Evolutionary conservation across 1,284 basidiomycete species (phyloP).

Genomic region (Inonotus hispidus): DNA sequence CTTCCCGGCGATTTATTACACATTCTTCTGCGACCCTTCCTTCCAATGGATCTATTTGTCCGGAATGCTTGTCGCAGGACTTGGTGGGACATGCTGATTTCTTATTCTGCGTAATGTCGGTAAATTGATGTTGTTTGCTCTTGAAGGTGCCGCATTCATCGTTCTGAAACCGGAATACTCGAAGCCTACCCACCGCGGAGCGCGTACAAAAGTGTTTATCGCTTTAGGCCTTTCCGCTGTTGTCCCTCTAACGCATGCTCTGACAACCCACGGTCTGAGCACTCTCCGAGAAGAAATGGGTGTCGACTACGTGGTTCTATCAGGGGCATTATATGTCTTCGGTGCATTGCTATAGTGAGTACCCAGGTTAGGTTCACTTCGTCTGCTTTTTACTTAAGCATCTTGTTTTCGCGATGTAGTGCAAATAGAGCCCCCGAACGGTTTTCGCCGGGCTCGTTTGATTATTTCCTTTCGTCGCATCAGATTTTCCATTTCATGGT

Average conservation of each 20-base stretch:
- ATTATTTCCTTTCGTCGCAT: slow-evolving; percentile 77
- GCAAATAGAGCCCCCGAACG: slow-evolving; percentile 82
- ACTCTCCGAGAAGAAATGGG: slow-evolving; percentile 60
- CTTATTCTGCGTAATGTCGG: neutral
- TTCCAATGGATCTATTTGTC: slow-evolving; percentile 50
- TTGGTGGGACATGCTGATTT: slow-evolving; percentile 43
- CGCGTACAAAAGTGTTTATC: slow-evolving; percentile 79
- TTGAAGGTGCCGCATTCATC: slow-evolving; percentile 61
- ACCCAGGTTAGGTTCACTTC: slow-evolving; percentile 19
- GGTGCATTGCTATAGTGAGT: slow-evolving; percentile 81
- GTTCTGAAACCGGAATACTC: slow-evolving; percentile 79
- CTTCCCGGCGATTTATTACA: slow-evolving; percentile 69
- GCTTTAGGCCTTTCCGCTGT: slow-evolving; percentile 72
- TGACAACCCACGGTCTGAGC: slow-evolving; percentile 51
- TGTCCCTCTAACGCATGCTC: slow-evolving; percentile 66
- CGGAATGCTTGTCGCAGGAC: slow-evolving; percentile 51
- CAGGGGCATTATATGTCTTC: slow-evolving; percentile 66
- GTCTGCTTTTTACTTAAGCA: slow-evolving; percentile 21
- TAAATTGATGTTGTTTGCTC: neutral
- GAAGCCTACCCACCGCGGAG: slow-evolving; percentile 69
- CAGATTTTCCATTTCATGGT: slow-evolving; percentile 87
- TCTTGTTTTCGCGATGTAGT: slow-evolving; percentile 36
- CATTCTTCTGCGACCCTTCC: slow-evolving; percentile 59
- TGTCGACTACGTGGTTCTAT: slow-evolving; percentile 60
- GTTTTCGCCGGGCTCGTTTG: slow-evolving; percentile 73